Conservation (phyloP, 2,329 filamentous ascomycete genomes). For the Penicillium occitanis region DNA sequence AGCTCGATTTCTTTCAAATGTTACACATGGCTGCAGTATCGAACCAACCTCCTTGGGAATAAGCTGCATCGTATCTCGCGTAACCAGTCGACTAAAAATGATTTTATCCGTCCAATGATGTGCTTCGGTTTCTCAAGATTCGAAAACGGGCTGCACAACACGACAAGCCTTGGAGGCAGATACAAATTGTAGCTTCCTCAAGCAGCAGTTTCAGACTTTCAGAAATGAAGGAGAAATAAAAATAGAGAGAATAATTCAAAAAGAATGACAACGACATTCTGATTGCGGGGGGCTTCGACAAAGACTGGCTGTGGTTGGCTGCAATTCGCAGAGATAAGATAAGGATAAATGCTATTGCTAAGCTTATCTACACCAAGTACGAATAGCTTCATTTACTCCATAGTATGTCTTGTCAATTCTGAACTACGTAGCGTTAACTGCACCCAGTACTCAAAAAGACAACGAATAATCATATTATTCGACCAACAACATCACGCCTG, state of each 20-base stretch:
- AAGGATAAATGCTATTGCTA: constrained; percentile 4
- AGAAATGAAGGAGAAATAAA: neutral
- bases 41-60: constrained; percentile 47
- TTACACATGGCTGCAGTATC: neutral
- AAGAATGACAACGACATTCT: neutral
- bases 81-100: neutral
- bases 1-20: neutral
- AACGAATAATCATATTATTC: neutral
- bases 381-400: constrained; percentile 8
- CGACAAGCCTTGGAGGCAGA: neutral
- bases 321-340: constrained; percentile 10
- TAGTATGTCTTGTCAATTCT: neutral
- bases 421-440: neutral
- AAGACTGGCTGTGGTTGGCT: constrained; percentile 4
- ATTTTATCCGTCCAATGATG: constrained; percentile 2
- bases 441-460: neutral
- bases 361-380: neutral
- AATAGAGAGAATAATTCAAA: neutral
- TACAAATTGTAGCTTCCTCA: neutral
- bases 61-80: constrained; percentile 42
- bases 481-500: neutral
- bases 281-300: neutral
- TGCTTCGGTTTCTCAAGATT: neutral
- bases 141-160: constrained; percentile 8
- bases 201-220: too few species aligned